These are phyloP conservation scores for Tephrocybe sp. DNA, from an alignment of 768 basidiomycete genomes.

Conservation along the genomic window DNA sequence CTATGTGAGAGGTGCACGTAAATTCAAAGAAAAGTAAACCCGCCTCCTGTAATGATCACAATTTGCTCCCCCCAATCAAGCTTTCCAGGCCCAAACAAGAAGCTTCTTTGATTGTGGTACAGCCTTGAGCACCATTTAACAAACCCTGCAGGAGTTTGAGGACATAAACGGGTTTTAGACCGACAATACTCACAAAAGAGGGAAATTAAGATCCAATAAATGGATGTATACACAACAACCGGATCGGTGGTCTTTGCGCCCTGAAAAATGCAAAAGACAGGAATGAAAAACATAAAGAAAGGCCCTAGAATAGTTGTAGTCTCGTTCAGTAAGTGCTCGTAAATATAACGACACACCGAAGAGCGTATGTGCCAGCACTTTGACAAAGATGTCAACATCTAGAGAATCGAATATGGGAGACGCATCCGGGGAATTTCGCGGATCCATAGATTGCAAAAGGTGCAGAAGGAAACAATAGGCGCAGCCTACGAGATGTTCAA, in stretches of 20 bases:
- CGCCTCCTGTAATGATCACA: conserved; percentile 89
- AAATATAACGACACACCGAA: conserved; percentile 56
- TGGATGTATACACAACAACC: conserved; percentile 44
- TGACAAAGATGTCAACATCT: conserved; percentile 75
- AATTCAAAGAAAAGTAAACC: conserved; percentile 17
- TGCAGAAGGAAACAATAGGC: conserved; percentile 4
- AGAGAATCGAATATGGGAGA: conserved; percentile 64
- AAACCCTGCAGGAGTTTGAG: conserved; percentile 43
- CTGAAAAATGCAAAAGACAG: conserved; percentile 75
- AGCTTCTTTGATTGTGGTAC: conserved; percentile 71
- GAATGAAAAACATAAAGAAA: conserved; percentile 80
- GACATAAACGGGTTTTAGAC: conserved; percentile 2
- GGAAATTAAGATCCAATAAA: conserved; percentile 60
- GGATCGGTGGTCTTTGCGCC: conserved; percentile 50
- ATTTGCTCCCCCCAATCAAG: conserved; percentile 89
- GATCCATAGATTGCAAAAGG: conserved; percentile 13
- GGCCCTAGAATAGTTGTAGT: conserved; percentile 52
- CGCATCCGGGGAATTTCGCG: conserved; percentile 27
- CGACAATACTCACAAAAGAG: conserved; percentile 57
- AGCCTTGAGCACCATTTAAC: conserved; percentile 67
- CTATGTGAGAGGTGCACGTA: neutral
- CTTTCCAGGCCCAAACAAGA: conserved; percentile 55
- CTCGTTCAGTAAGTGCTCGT: neutral
- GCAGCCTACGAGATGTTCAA: conserved; percentile 27
- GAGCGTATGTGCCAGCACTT: conserved; percentile 72